These are phyloP conservation scores for Cicer bijugum DNA, from an alignment of 306 rosid species.

Conservation along the genomic window DNA sequence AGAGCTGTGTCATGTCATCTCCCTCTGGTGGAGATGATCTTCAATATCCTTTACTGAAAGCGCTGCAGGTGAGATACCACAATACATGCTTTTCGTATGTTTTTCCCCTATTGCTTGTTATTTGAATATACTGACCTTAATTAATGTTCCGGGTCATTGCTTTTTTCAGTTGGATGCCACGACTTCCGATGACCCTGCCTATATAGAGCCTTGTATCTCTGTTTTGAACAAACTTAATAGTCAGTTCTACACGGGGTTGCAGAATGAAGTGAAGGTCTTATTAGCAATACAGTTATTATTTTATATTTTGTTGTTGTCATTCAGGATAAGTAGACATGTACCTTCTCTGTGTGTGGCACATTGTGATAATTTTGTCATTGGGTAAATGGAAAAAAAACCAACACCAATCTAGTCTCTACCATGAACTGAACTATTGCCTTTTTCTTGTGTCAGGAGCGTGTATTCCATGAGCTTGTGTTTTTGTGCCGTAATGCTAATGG, in stretches of 20 bases:
- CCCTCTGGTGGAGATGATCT: conserved; percentile 57
- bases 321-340: conserved; percentile 33
- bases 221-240: conserved; percentile 68
- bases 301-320: conserved; percentile 32
- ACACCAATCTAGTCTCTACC: neutral
- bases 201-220: conserved; percentile 69
- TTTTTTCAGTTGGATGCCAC: conserved; percentile 63
- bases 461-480: conserved; percentile 67
- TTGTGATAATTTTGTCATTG: conserved; percentile 3
- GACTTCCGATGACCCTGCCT: conserved; percentile 62
- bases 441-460: conserved; percentile 58
- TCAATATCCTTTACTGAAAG: conserved; percentile 64
- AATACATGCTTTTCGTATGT: conserved; percentile 30
- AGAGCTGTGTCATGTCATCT: conserved; percentile 71
- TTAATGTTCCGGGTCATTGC: conserved; percentile 33
- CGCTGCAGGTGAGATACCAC: conserved; percentile 63
- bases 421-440: conserved; percentile 33
- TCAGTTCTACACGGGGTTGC: conserved; percentile 60
- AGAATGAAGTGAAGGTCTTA: conserved; percentile 69
- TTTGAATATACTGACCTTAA: conserved; percentile 35
- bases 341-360: conserved; percentile 9
- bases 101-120: neutral
- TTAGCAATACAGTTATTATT: conserved; percentile 27
- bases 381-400: neutral
- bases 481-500: conserved; percentile 64